phyloP scores from a whole-genome alignment of 1,139 yeast species.

The Arxiozyma slooffiae region DNA sequence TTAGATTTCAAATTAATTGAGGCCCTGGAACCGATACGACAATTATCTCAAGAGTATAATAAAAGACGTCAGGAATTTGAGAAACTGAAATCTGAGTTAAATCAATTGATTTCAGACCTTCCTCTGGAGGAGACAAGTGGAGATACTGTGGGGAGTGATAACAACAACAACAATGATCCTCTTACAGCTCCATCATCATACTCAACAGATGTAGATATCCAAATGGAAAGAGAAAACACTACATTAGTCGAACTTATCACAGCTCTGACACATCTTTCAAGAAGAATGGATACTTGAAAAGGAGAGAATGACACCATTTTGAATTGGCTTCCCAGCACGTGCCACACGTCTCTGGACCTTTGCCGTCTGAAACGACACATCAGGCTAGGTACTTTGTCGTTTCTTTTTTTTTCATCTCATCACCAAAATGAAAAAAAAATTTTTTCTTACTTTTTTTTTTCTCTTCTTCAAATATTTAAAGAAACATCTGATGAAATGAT shows the following conservation, averaged over 20 bases:
- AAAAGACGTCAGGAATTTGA: background rate
- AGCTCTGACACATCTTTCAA: constrained; percentile 1
- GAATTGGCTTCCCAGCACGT: too few species aligned
- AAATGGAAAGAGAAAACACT: constrained; percentile 1
- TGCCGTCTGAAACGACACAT: background rate
- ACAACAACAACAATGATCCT: background rate
- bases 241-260: background rate
- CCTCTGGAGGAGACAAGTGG: background rate
- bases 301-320: too few species aligned
- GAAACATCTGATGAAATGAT: background rate
- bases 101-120: background rate
- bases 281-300: background rate
- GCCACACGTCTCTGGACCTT: too few species aligned
- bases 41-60: background rate
- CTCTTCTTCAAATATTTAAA: background rate
- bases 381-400: background rate
- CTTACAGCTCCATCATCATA: background rate
- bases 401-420: background rate
- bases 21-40: background rate
- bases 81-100: background rate
- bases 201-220: background rate
- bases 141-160: background rate
- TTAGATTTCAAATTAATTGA: background rate
- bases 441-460: too few species aligned
- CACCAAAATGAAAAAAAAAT: background rate